These are phyloP conservation scores for Penicillium salamii DNA, from an alignment of 495 filamentous ascomycete species.

Conservation along the genomic window DNA sequence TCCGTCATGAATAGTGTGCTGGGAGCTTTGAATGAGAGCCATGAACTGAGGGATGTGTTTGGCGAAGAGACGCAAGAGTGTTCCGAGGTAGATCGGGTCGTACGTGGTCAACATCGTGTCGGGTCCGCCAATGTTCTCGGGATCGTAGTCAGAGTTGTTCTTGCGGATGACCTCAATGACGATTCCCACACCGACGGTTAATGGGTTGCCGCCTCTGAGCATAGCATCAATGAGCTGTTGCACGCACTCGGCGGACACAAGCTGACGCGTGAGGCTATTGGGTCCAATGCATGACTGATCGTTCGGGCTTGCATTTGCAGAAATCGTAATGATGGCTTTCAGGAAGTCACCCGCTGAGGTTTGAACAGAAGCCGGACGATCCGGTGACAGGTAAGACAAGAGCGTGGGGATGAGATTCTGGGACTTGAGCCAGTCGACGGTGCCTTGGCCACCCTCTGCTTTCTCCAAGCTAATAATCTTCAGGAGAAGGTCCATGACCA, in stretches of 20 bases:
- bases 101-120: constrained; percentile 75
- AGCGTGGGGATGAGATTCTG: constrained; percentile 87
- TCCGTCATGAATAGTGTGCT: constrained; percentile 57
- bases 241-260: constrained; percentile 86
- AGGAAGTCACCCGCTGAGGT: constrained; percentile 97
- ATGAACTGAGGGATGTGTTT: constrained; percentile 94
- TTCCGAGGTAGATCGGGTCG: constrained; percentile 96
- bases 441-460: constrained; percentile 83
- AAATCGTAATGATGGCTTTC: constrained; percentile 98
- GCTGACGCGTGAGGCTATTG: constrained; percentile 91
- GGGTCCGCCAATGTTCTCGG: constrained; percentile 75
- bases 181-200: constrained; percentile 96
- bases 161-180: constrained; percentile 98
- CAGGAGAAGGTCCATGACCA: constrained; percentile 97
- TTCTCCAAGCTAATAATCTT: constrained; percentile 98
- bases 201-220: constrained; percentile 88
- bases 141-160: constrained; percentile 99
- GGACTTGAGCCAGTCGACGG: constrained; percentile 95
- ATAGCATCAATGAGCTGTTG: constrained; percentile 81
- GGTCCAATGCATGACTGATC: constrained; percentile 97
- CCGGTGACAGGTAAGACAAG: constrained; percentile 79
- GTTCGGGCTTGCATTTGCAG: constrained; percentile 95
- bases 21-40: constrained; percentile 71
- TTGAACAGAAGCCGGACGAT: constrained; percentile 81
- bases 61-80: constrained; percentile 86